These are phyloP conservation scores for Urochloa ruziziensis DNA, from an alignment of 176 grass and related monocot species.

Conservation along the genomic window DNA sequence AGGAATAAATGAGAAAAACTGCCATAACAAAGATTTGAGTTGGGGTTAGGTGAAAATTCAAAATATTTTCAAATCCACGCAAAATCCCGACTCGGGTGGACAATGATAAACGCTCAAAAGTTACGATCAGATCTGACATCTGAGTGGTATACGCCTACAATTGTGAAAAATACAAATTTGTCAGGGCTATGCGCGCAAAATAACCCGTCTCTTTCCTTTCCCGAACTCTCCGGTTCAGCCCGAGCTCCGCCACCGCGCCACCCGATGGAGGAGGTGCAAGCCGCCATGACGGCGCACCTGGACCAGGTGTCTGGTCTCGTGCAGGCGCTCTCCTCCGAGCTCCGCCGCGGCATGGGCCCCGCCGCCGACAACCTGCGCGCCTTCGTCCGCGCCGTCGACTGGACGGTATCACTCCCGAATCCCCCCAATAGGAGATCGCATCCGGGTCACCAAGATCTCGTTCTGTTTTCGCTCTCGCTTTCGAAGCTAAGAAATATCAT, in stretches of 20 bases:
- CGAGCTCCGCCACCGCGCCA: neutral
- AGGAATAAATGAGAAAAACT: no score
- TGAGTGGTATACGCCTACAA: neutral
- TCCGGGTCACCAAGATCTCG: neutral
- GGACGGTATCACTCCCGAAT: constrained; percentile 37
- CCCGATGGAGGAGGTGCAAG: constrained; percentile 43
- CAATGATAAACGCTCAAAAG: no score
- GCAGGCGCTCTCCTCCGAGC: constrained; percentile 45
- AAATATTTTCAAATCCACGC: no score
- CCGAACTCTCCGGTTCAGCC: neutral
- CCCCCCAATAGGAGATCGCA: neutral
- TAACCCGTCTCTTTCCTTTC: neutral
- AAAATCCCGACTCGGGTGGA: no score
- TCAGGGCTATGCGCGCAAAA: neutral
- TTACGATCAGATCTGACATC: neutral
- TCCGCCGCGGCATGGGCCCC: constrained; percentile 46
- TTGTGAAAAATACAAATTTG: neutral
- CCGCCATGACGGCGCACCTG: constrained; percentile 48
- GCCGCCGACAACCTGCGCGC: constrained; percentile 38
- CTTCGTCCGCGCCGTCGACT: constrained; percentile 49
- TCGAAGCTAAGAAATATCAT: neutral
- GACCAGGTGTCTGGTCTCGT: constrained; percentile 54
- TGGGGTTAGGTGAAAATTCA: no score
- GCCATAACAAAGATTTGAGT: no score
- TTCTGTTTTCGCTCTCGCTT: neutral